phyloP scores from a whole-genome alignment of 331 rosid genomes.

The Dryas integrifolia region DNA sequence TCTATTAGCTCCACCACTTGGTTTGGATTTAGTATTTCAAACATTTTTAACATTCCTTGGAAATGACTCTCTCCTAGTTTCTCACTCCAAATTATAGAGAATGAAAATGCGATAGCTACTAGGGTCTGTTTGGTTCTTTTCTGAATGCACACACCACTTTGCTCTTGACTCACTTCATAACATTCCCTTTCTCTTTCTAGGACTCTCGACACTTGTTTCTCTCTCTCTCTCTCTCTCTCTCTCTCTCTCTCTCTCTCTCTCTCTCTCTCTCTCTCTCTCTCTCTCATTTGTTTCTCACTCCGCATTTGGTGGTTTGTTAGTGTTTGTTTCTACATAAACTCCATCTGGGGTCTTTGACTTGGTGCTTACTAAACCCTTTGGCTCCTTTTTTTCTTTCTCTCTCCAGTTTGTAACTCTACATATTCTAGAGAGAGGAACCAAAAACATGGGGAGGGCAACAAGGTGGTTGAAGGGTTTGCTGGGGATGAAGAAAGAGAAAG shows the following conservation, averaged over 20 bases:
- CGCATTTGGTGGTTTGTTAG: conserved; percentile 13
- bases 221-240: neutral
- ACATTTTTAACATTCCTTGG: neutral
- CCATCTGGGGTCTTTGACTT: conserved; percentile 13
- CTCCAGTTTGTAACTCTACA: conserved; percentile 18
- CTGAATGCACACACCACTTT: neutral
- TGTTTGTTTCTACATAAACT: conserved; percentile 23
- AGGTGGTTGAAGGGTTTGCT: conserved; percentile 87
- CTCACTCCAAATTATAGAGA: conserved; percentile 9
- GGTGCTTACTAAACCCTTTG: conserved; percentile 13
- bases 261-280: neutral
- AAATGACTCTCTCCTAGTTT: conserved; percentile 13
- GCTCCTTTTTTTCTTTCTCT: conserved; percentile 16
- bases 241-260: conserved; percentile 1
- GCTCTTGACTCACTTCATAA: neutral
- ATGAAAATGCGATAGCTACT: neutral
- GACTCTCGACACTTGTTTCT: conserved; percentile 4
- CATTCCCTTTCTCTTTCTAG: conserved; percentile 3
- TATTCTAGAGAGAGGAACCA: conserved; percentile 16
- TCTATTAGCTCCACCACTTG: conserved; percentile 26
- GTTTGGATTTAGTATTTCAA: conserved; percentile 15
- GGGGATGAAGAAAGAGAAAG: conserved; percentile 81
- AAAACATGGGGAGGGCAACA: conserved; percentile 74
- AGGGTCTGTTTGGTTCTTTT: no score
- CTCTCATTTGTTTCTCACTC: neutral